A percentile compares a stretch with the other conserved stretches of the same genome.
Conservation (phyloP, 768 basidiomycete genomes). For the Lanmaoa rubissima region DNA sequence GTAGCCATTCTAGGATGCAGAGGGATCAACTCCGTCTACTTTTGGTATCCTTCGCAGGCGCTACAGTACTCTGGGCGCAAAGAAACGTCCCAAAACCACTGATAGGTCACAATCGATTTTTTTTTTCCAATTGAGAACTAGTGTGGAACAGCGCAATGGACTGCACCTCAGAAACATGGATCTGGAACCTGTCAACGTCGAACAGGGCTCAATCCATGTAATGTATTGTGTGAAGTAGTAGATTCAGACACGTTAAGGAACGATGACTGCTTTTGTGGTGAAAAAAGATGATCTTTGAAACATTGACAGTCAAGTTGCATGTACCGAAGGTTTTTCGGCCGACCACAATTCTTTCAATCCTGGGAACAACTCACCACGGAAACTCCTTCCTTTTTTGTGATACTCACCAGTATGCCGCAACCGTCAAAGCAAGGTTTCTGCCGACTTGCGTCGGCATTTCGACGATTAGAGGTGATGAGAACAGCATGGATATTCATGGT, state of each 20-base stretch:
- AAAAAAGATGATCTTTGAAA: not conserved
- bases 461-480: no score
- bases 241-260: not conserved
- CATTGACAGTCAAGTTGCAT: no score
- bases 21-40: conserved; percentile 18
- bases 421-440: no score
- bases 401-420: no score
- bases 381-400: no score
- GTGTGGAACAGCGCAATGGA: not conserved
- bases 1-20: not conserved
- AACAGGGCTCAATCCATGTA: not conserved
- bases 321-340: no score
- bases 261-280: not conserved
- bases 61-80: not conserved
- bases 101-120: no score
- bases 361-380: no score
- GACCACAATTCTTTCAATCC: no score
- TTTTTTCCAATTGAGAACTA: not conserved
- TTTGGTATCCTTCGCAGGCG: conserved; percentile 4
- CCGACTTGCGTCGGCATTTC: no score
- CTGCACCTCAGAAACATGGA: not conserved
- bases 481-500: no score
- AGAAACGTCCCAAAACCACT: not conserved
- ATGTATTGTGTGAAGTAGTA: not conserved
- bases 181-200: not conserved